Evolutionary conservation across 306 rosid species (phyloP).

Genomic region (Begonia fuchsioides): DNA sequence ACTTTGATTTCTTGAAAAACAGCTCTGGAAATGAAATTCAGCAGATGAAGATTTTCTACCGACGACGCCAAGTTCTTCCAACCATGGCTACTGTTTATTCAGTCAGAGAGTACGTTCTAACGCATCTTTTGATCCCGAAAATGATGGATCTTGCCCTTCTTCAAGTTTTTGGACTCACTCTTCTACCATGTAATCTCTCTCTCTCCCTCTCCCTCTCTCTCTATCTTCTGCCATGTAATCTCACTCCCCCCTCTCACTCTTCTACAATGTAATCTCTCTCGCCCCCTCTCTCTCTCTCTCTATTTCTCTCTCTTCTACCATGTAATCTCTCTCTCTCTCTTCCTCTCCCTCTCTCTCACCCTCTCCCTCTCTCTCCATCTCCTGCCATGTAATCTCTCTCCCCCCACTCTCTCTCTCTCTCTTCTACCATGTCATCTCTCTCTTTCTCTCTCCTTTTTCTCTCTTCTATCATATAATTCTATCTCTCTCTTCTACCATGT

Average conservation of each 20-base stretch:
- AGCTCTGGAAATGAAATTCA: not conserved
- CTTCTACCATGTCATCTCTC: conserved; percentile 16
- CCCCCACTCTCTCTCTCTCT: conserved; percentile 15
- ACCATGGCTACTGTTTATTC: conserved; percentile 26
- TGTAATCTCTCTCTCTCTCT: not conserved
- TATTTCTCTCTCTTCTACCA: too few species aligned
- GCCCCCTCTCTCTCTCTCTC: not conserved
- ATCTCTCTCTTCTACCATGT: too few species aligned
- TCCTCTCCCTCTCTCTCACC: not conserved
- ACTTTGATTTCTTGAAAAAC: too few species aligned
- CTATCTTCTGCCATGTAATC: conserved; percentile 20
- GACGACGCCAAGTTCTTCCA: conserved; percentile 25
- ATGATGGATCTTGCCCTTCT: conserved; percentile 31
- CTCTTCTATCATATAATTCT: too few species aligned
- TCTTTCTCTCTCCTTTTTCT: not conserved
- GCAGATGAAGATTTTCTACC: conserved; percentile 62
- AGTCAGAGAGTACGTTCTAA: conserved; percentile 29
- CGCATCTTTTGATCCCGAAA: conserved; percentile 30
- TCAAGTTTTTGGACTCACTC: conserved; percentile 43
- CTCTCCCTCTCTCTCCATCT: conserved; percentile 19
- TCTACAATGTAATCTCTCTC: conserved; percentile 8
- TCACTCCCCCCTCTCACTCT: conserved; percentile 19
- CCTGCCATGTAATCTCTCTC: conserved; percentile 8
- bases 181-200: conserved; percentile 11
- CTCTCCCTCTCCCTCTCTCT: not conserved